A percentile compares a stretch with the other conserved stretches of the same genome.
phyloP scores from a whole-genome alignment of 148 eudicot species.

The Pharnaceum exiguum region DNA sequence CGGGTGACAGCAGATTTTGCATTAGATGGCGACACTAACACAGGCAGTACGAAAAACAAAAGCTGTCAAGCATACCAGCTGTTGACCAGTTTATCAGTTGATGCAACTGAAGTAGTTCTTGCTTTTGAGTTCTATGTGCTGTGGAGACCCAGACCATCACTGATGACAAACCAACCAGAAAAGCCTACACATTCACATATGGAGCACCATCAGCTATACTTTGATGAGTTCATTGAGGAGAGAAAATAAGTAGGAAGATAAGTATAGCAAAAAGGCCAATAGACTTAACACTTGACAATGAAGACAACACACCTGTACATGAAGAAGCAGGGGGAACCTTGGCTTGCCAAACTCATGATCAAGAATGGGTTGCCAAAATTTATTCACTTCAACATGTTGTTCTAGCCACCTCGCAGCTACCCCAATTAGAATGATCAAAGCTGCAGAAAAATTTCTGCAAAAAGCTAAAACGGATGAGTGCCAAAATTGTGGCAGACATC shows the following conservation, averaged over 20 bases:
- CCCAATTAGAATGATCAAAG: slow-evolving; percentile 60
- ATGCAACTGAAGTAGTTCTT: slow-evolving; percentile 61
- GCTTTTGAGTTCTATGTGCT: slow-evolving; percentile 77
- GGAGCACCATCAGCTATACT: slow-evolving; percentile 13
- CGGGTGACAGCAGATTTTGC: no score
- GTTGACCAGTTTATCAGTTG: slow-evolving; percentile 82
- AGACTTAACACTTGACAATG: background rate
- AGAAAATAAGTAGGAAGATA: background rate
- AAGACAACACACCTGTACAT: slow-evolving; percentile 83
- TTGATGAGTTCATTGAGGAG: slow-evolving; percentile 5
- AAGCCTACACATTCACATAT: slow-evolving; percentile 33
- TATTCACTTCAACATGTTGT: slow-evolving; percentile 36
- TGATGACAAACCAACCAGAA: slow-evolving; percentile 75
- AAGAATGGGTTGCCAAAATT: slow-evolving; percentile 56
- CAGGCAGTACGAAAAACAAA: slow-evolving; percentile 8
- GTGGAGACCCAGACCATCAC: slow-evolving; percentile 82
- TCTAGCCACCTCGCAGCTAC: slow-evolving; percentile 61
- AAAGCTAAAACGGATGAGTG: slow-evolving; percentile 18
- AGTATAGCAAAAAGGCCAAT: background rate
- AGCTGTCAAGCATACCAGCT: slow-evolving; percentile 49
- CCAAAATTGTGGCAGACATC: no score
- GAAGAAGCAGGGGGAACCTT: slow-evolving; percentile 55
- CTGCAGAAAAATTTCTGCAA: slow-evolving; percentile 65
- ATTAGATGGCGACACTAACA: no score
- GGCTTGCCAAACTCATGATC: slow-evolving; percentile 44